Evolutionary conservation across 805 yeast species (phyloP).

Genomic region (Dipodascopsis tothii): DNA sequence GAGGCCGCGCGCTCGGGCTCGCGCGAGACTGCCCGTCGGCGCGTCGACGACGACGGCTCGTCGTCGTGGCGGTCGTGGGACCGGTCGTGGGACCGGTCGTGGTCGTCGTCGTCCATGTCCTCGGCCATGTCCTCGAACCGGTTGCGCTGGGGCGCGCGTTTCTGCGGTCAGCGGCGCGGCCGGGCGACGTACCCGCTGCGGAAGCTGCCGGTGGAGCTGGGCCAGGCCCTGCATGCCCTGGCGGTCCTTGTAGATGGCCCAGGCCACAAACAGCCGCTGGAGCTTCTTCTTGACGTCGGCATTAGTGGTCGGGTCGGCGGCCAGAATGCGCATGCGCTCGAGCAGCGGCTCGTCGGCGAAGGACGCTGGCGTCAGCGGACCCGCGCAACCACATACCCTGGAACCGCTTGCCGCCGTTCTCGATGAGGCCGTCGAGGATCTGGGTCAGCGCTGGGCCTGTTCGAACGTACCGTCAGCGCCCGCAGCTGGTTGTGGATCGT

Average conservation of each 20-base stretch:
- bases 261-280: conserved; percentile 48
- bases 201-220: conserved; percentile 40
- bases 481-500: conserved; percentile 52
- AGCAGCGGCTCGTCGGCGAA: conserved; percentile 52
- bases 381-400: conserved; percentile 18
- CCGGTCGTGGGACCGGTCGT: conserved; percentile 2
- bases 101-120: conserved; percentile 17
- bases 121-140: conserved; percentile 18
- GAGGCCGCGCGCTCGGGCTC: conserved; percentile 1
- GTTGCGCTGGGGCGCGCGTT: conserved; percentile 20
- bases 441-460: conserved; percentile 1
- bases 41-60: too few species aligned
- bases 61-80: conserved; percentile 9
- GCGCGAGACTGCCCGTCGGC: too few species aligned
- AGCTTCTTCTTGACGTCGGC: conserved; percentile 43
- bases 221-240: conserved; percentile 46
- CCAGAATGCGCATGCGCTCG: conserved; percentile 52
- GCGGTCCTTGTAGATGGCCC: conserved; percentile 51
- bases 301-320: conserved; percentile 38
- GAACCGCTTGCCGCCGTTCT: conserved; percentile 42
- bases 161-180: conserved; percentile 16
- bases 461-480: conserved; percentile 44
- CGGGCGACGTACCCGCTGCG: conserved; percentile 30
- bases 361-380: neutral
- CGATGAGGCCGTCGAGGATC: conserved; percentile 51